A percentile compares a stretch with the other conserved stretches of the same genome.
phyloP scores from a whole-genome alignment of 345 rosid species.

The Erucastrum elatum region DNA sequence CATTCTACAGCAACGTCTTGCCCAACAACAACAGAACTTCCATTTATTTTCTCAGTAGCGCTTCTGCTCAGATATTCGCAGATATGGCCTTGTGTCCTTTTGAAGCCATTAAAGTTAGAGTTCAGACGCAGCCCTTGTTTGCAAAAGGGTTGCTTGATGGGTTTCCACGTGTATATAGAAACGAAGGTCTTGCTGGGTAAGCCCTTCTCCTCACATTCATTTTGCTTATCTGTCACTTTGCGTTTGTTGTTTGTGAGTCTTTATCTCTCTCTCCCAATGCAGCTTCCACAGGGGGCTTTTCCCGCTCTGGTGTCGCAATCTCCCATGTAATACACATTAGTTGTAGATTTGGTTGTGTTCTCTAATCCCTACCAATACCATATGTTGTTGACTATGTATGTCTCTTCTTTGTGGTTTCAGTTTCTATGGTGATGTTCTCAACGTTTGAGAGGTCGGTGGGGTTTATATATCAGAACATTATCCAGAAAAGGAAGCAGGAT shows the following conservation, averaged over 20 bases:
- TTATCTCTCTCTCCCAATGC: constrained; percentile 23
- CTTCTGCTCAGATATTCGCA: constrained; percentile 63
- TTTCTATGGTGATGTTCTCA: constrained; percentile 69
- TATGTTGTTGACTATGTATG: constrained; percentile 3
- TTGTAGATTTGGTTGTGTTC: background rate
- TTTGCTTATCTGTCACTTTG: background rate
- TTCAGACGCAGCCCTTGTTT: constrained; percentile 64
- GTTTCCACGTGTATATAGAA: constrained; percentile 52
- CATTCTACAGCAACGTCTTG: constrained; percentile 47
- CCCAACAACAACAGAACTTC: constrained; percentile 47
- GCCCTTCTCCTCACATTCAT: background rate
- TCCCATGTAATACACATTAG: background rate
- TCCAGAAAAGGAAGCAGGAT: constrained; percentile 56
- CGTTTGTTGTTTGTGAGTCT: background rate
- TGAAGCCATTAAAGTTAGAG: constrained; percentile 60
- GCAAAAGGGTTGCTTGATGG: constrained; percentile 66
- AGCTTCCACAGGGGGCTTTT: constrained; percentile 43
- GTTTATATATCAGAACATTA: constrained; percentile 46
- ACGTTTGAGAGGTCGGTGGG: constrained; percentile 76
- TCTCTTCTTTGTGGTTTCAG: constrained; percentile 48
- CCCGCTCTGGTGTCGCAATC: background rate
- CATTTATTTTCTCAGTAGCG: constrained; percentile 62
- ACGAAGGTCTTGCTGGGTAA: constrained; percentile 61
- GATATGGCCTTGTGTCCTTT: constrained; percentile 64
- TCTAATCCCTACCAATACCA: background rate